A percentile compares a stretch with the other conserved stretches of the same genome.
Evolutionary conservation across 352 stramenopile genomes (phyloP).

Genomic region (Blastocystis sp.): DNA sequence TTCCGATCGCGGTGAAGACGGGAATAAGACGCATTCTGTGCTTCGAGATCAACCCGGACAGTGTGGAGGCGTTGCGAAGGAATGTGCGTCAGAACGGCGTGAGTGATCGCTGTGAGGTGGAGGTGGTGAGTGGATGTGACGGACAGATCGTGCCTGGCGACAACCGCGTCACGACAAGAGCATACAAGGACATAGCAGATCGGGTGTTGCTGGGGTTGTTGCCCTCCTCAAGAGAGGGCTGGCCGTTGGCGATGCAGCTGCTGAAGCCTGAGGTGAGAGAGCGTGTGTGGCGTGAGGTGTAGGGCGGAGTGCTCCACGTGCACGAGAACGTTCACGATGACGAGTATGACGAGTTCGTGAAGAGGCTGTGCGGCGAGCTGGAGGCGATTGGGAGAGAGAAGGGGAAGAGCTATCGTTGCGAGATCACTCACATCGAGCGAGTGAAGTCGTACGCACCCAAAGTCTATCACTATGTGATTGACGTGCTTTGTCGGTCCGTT

Average conservation of each 20-base stretch:
- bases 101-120: not conserved
- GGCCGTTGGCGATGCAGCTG: constrained; percentile 4
- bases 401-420: not conserved
- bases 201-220: constrained; percentile 6
- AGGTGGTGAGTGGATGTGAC: not conserved
- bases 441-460: constrained; percentile 44
- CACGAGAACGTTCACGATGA: constrained; percentile 36
- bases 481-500: not conserved
- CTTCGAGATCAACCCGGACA: constrained; percentile 33
- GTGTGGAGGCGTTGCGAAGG: not conserved
- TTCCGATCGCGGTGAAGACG: not conserved
- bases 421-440: not conserved
- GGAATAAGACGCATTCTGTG: not conserved
- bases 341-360: not conserved
- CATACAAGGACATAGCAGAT: not conserved
- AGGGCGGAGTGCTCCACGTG: constrained; percentile 15
- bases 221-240: constrained; percentile 17
- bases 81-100: constrained; percentile 31
- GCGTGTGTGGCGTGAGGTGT: not conserved
- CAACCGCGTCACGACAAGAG: not conserved
- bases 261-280: not conserved
- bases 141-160: not conserved
- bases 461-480: constrained; percentile 34
- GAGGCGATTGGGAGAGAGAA: not conserved
- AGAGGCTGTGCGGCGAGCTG: not conserved